phyloP scores from a whole-genome alignment of 164 flowering plant species.

The Warburgia ugandensis region DNA sequence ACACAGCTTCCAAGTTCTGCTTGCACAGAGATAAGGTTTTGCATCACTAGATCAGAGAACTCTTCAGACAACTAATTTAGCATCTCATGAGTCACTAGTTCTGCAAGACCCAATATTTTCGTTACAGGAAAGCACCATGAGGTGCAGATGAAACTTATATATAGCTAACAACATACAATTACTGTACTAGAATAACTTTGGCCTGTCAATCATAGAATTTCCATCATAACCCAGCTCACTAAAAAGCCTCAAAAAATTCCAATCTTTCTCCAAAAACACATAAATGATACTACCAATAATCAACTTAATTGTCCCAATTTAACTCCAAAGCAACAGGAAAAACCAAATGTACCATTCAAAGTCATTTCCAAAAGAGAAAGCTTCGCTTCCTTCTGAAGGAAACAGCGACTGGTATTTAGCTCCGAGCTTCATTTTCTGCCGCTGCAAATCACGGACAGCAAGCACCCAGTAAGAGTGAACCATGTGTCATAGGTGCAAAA shows the following conservation, averaged over 20 bases:
- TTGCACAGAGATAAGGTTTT: too few species aligned
- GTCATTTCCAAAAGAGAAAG: conserved; percentile 64
- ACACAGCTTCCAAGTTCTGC: too few species aligned
- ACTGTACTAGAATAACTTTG: too few species aligned
- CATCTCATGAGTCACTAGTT: too few species aligned
- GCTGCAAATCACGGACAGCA: conserved; percentile 40
- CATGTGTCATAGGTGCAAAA: too few species aligned
- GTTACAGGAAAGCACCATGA: too few species aligned
- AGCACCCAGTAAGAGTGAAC: too few species aligned
- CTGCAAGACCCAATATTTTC: too few species aligned
- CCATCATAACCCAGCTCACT: neutral
- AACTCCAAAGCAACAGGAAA: neutral
- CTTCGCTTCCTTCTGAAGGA: conserved; percentile 68
- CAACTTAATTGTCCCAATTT: neutral
- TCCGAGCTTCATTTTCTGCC: conserved; percentile 67
- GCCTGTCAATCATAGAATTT: neutral
- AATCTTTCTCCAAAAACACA: neutral
- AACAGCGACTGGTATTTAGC: conserved; percentile 39
- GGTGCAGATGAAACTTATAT: too few species aligned
- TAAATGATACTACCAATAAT: neutral
- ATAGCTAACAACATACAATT: too few species aligned
- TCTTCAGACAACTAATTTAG: too few species aligned
- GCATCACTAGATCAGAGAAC: too few species aligned
- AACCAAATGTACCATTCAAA: conserved; percentile 59
- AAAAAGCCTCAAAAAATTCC: neutral